phyloP scores from a whole-genome alignment of 495 filamentous ascomycete genomes.

The Neurospora tetraspora region DNA sequence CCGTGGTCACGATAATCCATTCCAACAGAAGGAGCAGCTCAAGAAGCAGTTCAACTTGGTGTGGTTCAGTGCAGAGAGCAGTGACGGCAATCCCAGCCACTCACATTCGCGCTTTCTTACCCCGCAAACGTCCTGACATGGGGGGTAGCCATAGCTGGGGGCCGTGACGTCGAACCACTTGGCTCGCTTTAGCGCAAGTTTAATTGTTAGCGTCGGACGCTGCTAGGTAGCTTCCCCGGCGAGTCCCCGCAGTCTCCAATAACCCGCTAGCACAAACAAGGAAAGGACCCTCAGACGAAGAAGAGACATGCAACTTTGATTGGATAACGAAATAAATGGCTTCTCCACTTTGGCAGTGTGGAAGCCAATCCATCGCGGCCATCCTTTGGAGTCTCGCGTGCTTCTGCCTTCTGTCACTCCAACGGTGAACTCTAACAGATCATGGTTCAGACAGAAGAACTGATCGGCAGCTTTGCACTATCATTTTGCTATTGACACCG shows the following conservation, averaged over 20 bases:
- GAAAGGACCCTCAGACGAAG: background rate
- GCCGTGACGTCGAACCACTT: slow-evolving; percentile 17
- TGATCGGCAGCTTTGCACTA: background rate
- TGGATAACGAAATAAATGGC: background rate
- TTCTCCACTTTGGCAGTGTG: background rate
- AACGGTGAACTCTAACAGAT: background rate
- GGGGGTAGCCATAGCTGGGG: slow-evolving; percentile 6
- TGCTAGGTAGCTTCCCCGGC: background rate
- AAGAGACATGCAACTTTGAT: background rate
- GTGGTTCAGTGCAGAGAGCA: background rate
- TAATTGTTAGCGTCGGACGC: slow-evolving; percentile 9
- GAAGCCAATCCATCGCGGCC: background rate
- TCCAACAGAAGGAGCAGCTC: background rate
- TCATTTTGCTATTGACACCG: background rate
- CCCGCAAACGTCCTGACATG: slow-evolving; percentile 17
- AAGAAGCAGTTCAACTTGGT: background rate
- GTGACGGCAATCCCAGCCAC: background rate
- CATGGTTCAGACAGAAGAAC: background rate
- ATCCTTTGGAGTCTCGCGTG: background rate
- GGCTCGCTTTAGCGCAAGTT: slow-evolving; percentile 3
- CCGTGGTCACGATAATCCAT: background rate
- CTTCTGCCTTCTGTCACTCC: background rate
- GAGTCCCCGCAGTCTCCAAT: background rate
- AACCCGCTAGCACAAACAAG: background rate
- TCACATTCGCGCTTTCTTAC: slow-evolving; percentile 6